Evolutionary conservation across 768 basidiomycete species (phyloP).

Genomic region (Lactarius sp.): DNA sequence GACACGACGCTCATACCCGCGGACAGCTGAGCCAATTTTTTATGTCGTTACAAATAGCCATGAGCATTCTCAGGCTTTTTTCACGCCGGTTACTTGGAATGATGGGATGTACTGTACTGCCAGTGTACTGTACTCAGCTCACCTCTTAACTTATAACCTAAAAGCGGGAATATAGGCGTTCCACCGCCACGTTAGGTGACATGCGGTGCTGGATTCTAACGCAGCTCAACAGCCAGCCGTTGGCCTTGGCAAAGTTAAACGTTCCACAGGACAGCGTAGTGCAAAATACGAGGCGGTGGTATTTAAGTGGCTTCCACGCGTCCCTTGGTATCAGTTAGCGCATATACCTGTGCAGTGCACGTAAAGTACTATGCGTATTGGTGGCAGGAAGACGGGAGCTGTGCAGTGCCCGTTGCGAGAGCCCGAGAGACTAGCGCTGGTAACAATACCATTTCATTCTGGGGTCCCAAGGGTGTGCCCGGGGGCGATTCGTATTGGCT

Average conservation of each 20-base stretch:
- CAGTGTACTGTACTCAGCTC: too few relatives aligned
- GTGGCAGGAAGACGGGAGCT: neutral
- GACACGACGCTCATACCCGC: conserved; percentile 23
- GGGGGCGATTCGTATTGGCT: too few relatives aligned
- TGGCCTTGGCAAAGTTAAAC: conserved; percentile 9
- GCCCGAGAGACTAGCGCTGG: too few relatives aligned
- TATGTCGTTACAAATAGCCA: conserved; percentile 23
- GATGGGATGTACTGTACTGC: neutral
- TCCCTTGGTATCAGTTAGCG: too few relatives aligned
- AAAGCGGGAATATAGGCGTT: conserved; percentile 24
- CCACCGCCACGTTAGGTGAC: conserved; percentile 23
- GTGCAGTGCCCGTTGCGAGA: neutral
- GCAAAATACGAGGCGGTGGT: conserved; percentile 4
- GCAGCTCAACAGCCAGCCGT: conserved; percentile 15
- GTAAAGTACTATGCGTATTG: neutral
- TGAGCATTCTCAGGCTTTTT: conserved; percentile 1
- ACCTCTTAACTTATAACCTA: neutral
- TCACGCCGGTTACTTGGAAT: neutral
- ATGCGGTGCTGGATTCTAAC: conserved; percentile 12
- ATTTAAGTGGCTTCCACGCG: neutral
- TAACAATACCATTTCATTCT: neutral
- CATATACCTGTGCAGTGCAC: neutral
- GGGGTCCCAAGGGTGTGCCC: neutral
- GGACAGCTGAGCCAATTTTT: conserved; percentile 14
- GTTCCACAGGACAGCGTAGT: conserved; percentile 16